Evolutionary conservation across 2,329 filamentous ascomycete species (phyloP), one percentile per base, ranked within the genome.

Genomic region (Arachnopeziza araneosa): DNA sequence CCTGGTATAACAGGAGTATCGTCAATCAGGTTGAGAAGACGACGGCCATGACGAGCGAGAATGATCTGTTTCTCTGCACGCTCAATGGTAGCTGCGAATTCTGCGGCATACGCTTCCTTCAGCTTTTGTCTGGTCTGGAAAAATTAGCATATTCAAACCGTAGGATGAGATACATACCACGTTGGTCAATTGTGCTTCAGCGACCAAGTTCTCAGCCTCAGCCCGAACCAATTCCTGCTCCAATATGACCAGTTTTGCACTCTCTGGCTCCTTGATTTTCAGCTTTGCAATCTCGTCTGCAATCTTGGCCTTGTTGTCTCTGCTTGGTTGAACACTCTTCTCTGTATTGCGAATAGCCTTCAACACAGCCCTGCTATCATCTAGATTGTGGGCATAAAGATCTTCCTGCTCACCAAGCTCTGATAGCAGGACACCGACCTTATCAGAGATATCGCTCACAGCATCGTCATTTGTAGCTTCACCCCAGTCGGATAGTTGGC

Each of bases 311-410:
- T 95, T 95, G 69, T 89, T 83, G 68, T 96, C 93, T 61, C 95
- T 84, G 70, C 89, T 92, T 7, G 95, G 95, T 79, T 97, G 93
- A 19, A 99, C 93, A 66, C 90, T 96, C 77, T 89, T 88, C 79
- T 99, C 95, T 17, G 92, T 97, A 75, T 99, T 96, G 66, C 95
- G 85, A 68, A 99, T 96, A 66, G 90, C 84, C 83, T 99, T 99
- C 74, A 99, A 80, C 24, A 91, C 77, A 36, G 80, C 82, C 54
- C 95, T 84, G 67, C 89, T 91, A 64, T 96, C 92, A 74, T 99
- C 95, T 58, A 99, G 75, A 54, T 87, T 87, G 74, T 93, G 88
- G 4, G 93, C 91, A 75, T 93, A 98, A 52, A 81, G 72, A 67
- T 97, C 93, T 74, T 99, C 95, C 75, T 96, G 92, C 76, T 96